Base-by-base conservation (phyloP, 2,329 filamentous ascomycete genomes). In the Fusarium sp. region DNA sequence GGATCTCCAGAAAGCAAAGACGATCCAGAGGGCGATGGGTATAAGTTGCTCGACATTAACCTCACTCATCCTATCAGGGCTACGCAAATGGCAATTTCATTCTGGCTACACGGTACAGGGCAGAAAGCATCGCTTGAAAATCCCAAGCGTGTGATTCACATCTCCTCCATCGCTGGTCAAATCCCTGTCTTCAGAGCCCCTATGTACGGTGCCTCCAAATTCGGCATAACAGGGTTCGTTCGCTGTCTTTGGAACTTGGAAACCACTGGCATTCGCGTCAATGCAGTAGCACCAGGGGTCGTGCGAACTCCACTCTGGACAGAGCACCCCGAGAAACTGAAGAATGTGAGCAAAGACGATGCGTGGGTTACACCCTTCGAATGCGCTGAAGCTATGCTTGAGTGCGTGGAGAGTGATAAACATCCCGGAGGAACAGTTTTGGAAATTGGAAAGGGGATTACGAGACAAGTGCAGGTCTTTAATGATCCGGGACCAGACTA, bases 261-360 rank as follows among this genome's bases (percentile, higher is more conserved):
- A 24, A 55, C 62, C 2, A 58, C 74, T 3, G 75, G 78, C 0
- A 78, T 86, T 20, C 73, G 82, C 1, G 81, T 86, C 34, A 82
- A 76, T 48, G 83, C 80, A 0, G 81, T 85, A 0, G 82, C 83
- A 0, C 84, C 84, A 0, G 83, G 82, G 0, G 53, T 84, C 2
- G 80, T 85, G 1, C 72, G 76, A 10, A 85, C 84, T 2, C 84
- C 84, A 4, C 63, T 86, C 5, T 84, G 83, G 82, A 80, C 75
- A 0, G 83, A 85, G 3, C 65, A 83, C 38, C 80, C 82, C 0
- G 83, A 85, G 66, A 85, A 84, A 66, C 62, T 84, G 20, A 70
- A 72, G 18, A 77, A 77, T 40, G 63, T 85, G 1, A 75, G 82
- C 9, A 56, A 75, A 27, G 62, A 72, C 25, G 82, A 83, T 57